Base-by-base conservation (phyloP, 768 basidiomycete genomes). In the Austroboletus eburneus region DNA sequence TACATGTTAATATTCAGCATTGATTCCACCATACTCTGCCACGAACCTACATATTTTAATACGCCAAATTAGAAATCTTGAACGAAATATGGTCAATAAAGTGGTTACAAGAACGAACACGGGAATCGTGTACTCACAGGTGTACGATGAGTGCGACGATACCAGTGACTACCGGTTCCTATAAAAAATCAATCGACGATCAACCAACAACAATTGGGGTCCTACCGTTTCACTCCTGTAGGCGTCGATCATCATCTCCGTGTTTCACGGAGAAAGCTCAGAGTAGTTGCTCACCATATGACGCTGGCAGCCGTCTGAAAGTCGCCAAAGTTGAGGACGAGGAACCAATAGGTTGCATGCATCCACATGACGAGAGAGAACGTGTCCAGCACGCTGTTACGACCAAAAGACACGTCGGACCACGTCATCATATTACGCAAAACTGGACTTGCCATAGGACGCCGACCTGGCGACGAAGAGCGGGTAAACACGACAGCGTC, bases 21-120 rank as follows among this genome's bases (percentile, higher is more conserved):
- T 23, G 3, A n/a, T n/a, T n/a, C n/a, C n/a, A n/a, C n/a, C n/a
- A n/a, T 33, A 5, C 12, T 25, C n/a, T 24, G 23, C 20, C 23
- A 24, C 12, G 1, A 24, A 32, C 30, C 12, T 34, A 45, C 42
- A 43, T 43, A 22, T 43, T 33, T 48, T 41, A 14, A 48, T 23
- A 9, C 37, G 42, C 48, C 48, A 39, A 3, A 30, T 20, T 25
- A 49, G 30, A 39, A 43, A 49, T n/a, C 48, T 49, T 35, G 2
- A 12, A 27, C 13, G 3, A 16, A n/a, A n/a, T n/a, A n/a, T 20
- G 18, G 17, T 48, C 47, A 38, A n/a, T 13, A 30, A 9, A 2
- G 10, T 24, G 13, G 10, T 10, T 10, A 27, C 25, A 17, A 21
- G 24, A 35, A 22, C 6, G 6, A 18, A 14, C 10, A 8, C 13